Conservation (phyloP, 345 rosid genomes). For the Microthlaspi erraticum region DNA sequence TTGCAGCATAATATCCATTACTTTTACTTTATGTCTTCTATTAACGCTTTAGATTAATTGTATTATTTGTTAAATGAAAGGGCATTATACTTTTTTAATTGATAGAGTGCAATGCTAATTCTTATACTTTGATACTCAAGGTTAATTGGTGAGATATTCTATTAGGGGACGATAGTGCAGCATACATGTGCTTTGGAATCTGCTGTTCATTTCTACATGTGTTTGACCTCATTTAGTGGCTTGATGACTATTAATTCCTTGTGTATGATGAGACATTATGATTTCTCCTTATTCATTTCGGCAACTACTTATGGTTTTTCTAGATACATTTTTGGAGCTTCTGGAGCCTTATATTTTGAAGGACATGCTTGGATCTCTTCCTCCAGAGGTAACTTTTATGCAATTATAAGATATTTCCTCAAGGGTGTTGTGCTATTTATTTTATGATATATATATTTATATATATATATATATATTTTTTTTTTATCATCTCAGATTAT, state of each 20-base stretch:
- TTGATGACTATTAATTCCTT: conserved; percentile 25
- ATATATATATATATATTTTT: too few species aligned
- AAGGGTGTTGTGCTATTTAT: conserved; percentile 20
- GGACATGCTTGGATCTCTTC: conserved; percentile 98
- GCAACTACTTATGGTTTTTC: conserved; percentile 29
- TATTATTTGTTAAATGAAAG: conserved; percentile 26
- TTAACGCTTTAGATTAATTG: neutral
- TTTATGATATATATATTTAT: too few species aligned
- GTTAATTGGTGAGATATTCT: conserved; percentile 22
- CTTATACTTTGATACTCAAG: neutral
- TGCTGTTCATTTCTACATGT: conserved; percentile 16
- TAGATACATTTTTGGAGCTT: conserved; percentile 98
- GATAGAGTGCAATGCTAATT: conserved; percentile 10
- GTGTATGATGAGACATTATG: neutral
- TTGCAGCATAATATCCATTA: conserved; percentile 6
- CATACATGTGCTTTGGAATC: conserved; percentile 14
- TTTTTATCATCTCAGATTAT: conserved; percentile 62
- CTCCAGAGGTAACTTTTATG: conserved; percentile 80
- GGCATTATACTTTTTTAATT: conserved; percentile 3
- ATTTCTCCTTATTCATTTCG: conserved; percentile 16
- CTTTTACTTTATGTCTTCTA: conserved; percentile 7
- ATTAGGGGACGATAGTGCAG: conserved; percentile 11
- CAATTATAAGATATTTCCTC: conserved; percentile 33
- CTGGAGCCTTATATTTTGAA: conserved; percentile 95
- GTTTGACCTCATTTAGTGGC: conserved; percentile 18